These are phyloP conservation scores for Paraconiothyrium sp. DNA, from an alignment of 2,329 filamentous ascomycete genomes.

Conservation along the genomic window DNA sequence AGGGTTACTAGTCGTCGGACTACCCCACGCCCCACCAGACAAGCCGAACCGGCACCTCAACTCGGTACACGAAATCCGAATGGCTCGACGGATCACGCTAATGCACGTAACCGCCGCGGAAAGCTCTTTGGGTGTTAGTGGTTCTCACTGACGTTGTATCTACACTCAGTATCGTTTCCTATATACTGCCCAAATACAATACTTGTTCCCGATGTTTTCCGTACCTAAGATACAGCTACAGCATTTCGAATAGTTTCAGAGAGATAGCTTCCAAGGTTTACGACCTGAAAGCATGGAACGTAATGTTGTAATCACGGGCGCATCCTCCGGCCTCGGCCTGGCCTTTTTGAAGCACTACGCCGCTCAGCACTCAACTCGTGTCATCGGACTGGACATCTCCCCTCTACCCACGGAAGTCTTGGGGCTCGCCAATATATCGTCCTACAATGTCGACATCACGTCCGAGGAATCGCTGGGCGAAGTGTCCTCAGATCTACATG, in stretches of 20 bases:
- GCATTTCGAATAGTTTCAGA: background rate
- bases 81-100: background rate
- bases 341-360: conserved; percentile 56
- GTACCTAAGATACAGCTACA: background rate
- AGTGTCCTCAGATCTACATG: conserved; percentile 26
- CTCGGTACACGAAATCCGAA: background rate
- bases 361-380: conserved; percentile 18
- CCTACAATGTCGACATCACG: conserved; percentile 23
- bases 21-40: conserved; percentile 20
- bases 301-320: conserved; percentile 90
- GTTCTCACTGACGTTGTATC: background rate
- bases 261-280: background rate
- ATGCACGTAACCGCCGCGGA: conserved; percentile 7
- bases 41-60: conserved; percentile 5
- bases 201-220: too few relatives aligned
- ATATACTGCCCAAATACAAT: background rate
- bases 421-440: conserved; percentile 16
- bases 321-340: conserved; percentile 89
- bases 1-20: conserved; percentile 5
- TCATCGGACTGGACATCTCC: conserved; percentile 35
- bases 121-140: background rate
- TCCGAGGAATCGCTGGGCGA: conserved; percentile 19
- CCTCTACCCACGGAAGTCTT: conserved; percentile 17
- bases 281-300: background rate
- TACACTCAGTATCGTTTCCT: background rate